phyloP scores from a whole-genome alignment of 2,329 filamentous ascomycete species.

The Exophiala aquamarina region DNA sequence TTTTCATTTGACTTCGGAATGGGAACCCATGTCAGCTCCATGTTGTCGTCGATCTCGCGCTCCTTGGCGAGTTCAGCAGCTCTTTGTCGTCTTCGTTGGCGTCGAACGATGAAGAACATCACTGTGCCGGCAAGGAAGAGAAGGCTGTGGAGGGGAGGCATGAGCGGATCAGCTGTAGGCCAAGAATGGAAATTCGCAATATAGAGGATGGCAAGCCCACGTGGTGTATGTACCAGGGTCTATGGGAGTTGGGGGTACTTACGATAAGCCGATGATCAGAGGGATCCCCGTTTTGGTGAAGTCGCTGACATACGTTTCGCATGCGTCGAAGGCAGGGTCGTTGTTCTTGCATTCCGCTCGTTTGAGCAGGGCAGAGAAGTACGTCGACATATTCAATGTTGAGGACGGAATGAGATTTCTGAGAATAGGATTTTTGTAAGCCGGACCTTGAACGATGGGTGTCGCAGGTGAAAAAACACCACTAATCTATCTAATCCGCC shows the following conservation, averaged over 20 bases:
- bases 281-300: conserved; percentile 2
- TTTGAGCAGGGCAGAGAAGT: not conserved
- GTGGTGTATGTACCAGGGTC: too few species aligned
- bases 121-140: not conserved
- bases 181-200: too few species aligned
- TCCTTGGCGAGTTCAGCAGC: not conserved
- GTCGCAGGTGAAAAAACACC: too few species aligned
- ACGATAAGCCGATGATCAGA: conserved; percentile 2
- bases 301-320: conserved; percentile 3
- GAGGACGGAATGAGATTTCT: too few species aligned
- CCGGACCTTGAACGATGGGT: too few species aligned
- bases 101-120: conserved; percentile 1
- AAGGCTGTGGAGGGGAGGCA: too few species aligned
- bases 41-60: conserved; percentile 2
- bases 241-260: not conserved
- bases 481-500: too few species aligned
- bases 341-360: conserved; percentile 1
- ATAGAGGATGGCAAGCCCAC: too few species aligned
- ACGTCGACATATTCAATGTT: too few species aligned
- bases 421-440: too few species aligned
- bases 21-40: conserved; percentile 1
- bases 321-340: not conserved
- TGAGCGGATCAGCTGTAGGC: too few species aligned
- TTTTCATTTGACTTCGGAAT: not conserved
- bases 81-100: not conserved